These are phyloP conservation scores for Elaphomyces granulatus DNA, from an alignment of 495 filamentous ascomycete species.

Conservation along the genomic window DNA sequence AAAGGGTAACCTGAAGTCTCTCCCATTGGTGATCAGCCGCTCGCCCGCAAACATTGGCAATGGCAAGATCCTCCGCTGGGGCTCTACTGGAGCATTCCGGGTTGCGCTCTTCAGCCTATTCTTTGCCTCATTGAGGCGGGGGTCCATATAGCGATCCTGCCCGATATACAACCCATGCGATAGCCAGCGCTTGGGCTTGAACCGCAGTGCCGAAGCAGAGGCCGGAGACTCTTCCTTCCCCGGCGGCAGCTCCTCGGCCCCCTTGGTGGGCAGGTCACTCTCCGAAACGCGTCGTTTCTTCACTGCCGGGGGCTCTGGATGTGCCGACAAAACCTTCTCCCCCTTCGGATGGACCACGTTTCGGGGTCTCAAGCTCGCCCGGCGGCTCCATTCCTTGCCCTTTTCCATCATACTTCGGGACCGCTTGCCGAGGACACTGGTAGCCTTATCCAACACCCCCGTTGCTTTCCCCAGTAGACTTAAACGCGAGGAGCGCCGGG, in stretches of 20 bases:
- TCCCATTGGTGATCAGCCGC: conserved; percentile 44
- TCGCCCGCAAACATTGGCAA: conserved; percentile 53
- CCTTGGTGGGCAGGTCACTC: conserved; percentile 30
- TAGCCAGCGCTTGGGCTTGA: conserved; percentile 53
- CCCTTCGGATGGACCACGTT: conserved; percentile 20
- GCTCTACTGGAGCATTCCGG: conserved; percentile 27
- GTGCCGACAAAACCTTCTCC: conserved; percentile 9
- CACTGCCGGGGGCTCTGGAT: conserved; percentile 18
- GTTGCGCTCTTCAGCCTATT: conserved; percentile 39
- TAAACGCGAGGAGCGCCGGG: conserved; percentile 27
- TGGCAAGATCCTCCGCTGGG: conserved; percentile 38
- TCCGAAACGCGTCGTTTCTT: conserved; percentile 39
- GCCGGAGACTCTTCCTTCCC: conserved; percentile 22
- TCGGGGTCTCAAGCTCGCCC: conserved; percentile 29
- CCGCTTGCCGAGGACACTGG: conserved; percentile 41
- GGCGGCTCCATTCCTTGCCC: conserved; percentile 27
- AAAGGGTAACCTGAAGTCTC: conserved; percentile 80
- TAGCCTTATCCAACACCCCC: conserved; percentile 28
- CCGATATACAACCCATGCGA: conserved; percentile 79
- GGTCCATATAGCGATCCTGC: conserved; percentile 51
- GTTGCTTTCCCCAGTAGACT: conserved; percentile 31
- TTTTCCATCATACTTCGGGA: conserved; percentile 29
- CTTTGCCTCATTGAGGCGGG: conserved; percentile 47
- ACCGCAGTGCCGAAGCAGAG: conserved; percentile 22
- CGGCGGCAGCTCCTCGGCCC: conserved; percentile 22